phyloP scores from a whole-genome alignment of 164 flowering plant species.

The Aristolochia fimbriata region DNA sequence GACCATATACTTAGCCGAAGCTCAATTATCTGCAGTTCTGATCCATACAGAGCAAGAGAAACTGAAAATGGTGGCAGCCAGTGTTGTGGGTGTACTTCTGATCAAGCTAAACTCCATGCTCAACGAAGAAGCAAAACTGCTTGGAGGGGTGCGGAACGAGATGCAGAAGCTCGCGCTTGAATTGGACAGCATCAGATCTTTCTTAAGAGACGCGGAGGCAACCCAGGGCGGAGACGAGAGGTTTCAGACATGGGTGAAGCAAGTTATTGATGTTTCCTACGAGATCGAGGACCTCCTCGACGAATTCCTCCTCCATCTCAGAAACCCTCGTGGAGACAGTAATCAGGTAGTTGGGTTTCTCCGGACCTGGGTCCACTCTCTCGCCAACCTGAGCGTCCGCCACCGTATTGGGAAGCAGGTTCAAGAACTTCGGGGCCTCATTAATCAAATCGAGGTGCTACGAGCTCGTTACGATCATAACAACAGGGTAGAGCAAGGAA shows the following conservation, averaged over 20 bases:
- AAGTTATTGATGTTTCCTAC: constrained; percentile 2
- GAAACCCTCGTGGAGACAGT: background rate
- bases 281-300: constrained; percentile 6
- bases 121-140: background rate
- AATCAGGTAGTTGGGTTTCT: background rate
- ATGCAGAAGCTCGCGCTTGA: background rate
- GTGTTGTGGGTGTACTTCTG: background rate
- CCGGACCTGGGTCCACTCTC: constrained; percentile 7
- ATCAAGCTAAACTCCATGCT: background rate
- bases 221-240: background rate
- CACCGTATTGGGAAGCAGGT: constrained; percentile 23
- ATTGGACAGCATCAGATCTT: background rate
- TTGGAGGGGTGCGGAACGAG: background rate
- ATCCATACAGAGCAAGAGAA: no score
- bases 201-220: background rate
- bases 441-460: constrained; percentile 8
- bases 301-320: background rate
- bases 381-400: constrained; percentile 11
- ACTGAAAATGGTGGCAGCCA: background rate
- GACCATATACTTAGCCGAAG: no score
- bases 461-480: background rate
- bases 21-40: no score
- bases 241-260: constrained; percentile 1
- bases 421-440: constrained; percentile 22
- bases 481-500: constrained; percentile 3